Base-by-base conservation (phyloP, 257 asterid genomes). In the Buddleja alternifolia region DNA sequence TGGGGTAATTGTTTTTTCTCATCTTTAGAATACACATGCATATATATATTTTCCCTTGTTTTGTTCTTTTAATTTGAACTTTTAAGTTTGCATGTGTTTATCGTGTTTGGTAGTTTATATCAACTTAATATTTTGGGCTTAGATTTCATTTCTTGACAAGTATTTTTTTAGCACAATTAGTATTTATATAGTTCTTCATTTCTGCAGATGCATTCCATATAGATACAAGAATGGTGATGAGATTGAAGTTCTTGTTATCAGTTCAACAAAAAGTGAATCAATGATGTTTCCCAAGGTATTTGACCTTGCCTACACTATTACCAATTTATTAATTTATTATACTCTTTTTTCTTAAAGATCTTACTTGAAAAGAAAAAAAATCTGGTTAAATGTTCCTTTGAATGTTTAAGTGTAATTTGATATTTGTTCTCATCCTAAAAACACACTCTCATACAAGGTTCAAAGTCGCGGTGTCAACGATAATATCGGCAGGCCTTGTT, bases 201-300 rank as follows among this genome's bases (percentile, higher is more conserved):
- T 73, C 8, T 77, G 69, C 74, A 89, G 96, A 72, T 83, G 93
- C 77, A 87, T 89, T 46, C 96, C 96, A 0, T 89, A 89, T 56
- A 77, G 95, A 66, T 85, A 74, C 64, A 87, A 81, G 74, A 73
- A 66, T 25, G 76, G 73, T 8, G 61, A 82, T 36, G 84, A 78
- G 70, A 60, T 89, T 42, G 96, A 89, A 73, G 95, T 89, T 41
- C 89, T 89, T 69, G 82, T 87, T 7, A 69, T 89, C 24, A 89
- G 89, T 75, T 89, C 96, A 3, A 85, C 75, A 51, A 89, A 85
- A 36, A 73, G 86, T 61, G 81, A 75, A 57, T 78, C 74, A 11
- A 89, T 83, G 96, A 84, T 89, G 93, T 89, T 89, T 58, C 95
- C 96, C 4, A 89, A 89, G 92, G 96, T 88, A 46, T 29, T 29